These are phyloP conservation scores for Cercospora sp. DNA, from an alignment of 2,329 filamentous ascomycete genomes.

Conservation along the genomic window DNA sequence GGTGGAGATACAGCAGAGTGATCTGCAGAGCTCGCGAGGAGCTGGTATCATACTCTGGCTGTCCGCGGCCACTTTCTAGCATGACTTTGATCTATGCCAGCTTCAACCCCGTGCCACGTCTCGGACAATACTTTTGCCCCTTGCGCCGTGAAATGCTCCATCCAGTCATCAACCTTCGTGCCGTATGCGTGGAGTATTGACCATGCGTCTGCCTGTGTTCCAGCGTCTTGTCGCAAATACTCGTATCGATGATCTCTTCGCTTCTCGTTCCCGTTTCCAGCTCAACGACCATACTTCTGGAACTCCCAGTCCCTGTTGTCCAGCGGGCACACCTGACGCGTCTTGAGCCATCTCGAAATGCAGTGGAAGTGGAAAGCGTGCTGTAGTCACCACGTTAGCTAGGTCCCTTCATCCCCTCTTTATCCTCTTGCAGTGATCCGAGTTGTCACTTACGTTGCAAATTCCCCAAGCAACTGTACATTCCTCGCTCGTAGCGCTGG, in stretches of 20 bases:
- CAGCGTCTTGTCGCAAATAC: neutral
- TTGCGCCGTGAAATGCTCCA: neutral
- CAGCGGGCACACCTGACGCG: slow-evolving; percentile 94
- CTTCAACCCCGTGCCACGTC: neutral
- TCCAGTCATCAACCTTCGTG: neutral
- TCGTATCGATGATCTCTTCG: neutral
- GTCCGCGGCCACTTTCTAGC: slow-evolving; percentile 2
- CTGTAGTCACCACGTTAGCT: slow-evolving; percentile 51
- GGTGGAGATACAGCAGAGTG: neutral
- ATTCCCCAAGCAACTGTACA: slow-evolving; percentile 99
- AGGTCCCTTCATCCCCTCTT: neutral
- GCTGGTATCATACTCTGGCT: neutral
- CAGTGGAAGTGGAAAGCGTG: slow-evolving; percentile 99
- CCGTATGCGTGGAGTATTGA: neutral
- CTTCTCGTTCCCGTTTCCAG: neutral
- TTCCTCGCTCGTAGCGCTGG: slow-evolving; percentile 93
- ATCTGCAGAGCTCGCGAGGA: neutral
- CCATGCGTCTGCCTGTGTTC: neutral
- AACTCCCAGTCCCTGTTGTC: slow-evolving; percentile 99
- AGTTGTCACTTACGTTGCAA: slow-evolving; percentile 78
- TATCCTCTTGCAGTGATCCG: neutral
- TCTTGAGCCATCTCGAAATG: slow-evolving; percentile 98
- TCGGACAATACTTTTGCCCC: neutral
- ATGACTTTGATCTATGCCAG: neutral
- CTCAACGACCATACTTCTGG: slow-evolving; percentile 87